Evolutionary conservation across 257 asterid genomes (phyloP), one percentile per base, ranked within the genome.

Genomic region (Salvia splendens): DNA sequence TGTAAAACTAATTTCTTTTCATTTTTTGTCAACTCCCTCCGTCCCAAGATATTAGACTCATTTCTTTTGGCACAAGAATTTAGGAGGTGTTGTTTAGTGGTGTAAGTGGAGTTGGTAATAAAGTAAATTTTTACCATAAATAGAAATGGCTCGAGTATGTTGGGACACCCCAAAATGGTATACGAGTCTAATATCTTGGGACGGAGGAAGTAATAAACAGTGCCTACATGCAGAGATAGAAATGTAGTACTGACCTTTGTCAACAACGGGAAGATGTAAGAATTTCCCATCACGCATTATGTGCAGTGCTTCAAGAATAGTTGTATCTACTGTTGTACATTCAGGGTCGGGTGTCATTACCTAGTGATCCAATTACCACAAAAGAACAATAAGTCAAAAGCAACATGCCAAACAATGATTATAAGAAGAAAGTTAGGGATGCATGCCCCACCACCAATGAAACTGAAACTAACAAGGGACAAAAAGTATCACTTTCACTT

Each of bases 261-360:
- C 97, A 43, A 86, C 73, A 71, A 93, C 94, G 5, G 97, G 99
- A 79, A 93, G 95, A 81, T 93, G 97, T 67, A 93, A 78, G 57
- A 93, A 93, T 70, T 80, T 90, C 51, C 94, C 95, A 70, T 93
- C 97, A 70, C 85, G 99, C 96, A 93, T 93, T 76, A 88, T 68
- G 83, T 93, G 96, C 77, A 93, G 74, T 11, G 95, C 99, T 74
- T 88, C 97, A 69, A 93, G 97, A 73, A 93, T 93, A 56, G 95
- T 81, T 56, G 91, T 82, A 74, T 93, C 99, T 46, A 84, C 63
- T 12, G 95, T 82, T 36, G 94, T 96, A 83, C 91, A 85, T 75
- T 93, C 91, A 63, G 97, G 99, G 75, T 77, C 85, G 57, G 84
- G 85, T 5, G 99, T 93, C 97, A 93, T 93, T 53, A 93, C 97